Percentiles rank a stretch among this genome's conserved stretches.
Evolutionary conservation across 208 protist genomes (phyloP).

Genomic region (Endotrypanum monterogeii): DNA sequence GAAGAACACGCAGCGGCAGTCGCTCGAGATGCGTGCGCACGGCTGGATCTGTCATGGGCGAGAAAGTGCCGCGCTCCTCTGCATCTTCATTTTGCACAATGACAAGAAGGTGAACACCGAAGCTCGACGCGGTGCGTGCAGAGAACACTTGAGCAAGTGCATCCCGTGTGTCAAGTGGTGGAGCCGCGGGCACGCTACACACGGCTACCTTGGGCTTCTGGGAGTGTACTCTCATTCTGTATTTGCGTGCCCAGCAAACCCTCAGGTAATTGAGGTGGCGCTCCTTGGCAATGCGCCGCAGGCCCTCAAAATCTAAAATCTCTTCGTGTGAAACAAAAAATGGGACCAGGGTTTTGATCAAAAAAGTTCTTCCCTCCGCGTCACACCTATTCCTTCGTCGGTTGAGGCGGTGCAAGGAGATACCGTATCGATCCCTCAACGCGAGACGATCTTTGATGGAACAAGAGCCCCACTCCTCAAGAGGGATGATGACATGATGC

Average conservation of each 20-base stretch:
- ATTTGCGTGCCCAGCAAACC: accelerated
- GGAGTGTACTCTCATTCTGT: neutral
- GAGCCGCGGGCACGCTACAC: neutral
- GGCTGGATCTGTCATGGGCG: neutral
- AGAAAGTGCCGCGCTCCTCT: neutral
- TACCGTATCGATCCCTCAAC: neutral
- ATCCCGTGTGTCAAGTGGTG: neutral
- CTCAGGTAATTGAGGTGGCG: neutral
- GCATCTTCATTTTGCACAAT: constrained; percentile 15
- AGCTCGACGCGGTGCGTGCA: constrained; percentile 13
- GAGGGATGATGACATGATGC: constrained; percentile 25
- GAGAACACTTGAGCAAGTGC: constrained; percentile 12
- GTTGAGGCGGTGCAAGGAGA: neutral
- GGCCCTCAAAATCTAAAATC: neutral
- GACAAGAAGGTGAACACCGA: constrained; percentile 23
- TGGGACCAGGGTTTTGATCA: neutral
- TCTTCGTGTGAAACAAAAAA: constrained; percentile 7
- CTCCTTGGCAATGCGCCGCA: constrained; percentile 8
- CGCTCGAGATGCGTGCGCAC: constrained; percentile 16
- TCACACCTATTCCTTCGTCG: neutral
- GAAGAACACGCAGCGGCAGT: constrained; percentile 30
- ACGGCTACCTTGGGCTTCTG: neutral
- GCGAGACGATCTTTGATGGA: too few relatives aligned
- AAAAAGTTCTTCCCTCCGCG: constrained; percentile 17
- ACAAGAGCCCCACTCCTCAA: neutral